Evolutionary conservation across 176 grass and related monocot genomes (phyloP), one percentile per base, ranked within the genome.

Genomic region (Oryza glaberrima): DNA sequence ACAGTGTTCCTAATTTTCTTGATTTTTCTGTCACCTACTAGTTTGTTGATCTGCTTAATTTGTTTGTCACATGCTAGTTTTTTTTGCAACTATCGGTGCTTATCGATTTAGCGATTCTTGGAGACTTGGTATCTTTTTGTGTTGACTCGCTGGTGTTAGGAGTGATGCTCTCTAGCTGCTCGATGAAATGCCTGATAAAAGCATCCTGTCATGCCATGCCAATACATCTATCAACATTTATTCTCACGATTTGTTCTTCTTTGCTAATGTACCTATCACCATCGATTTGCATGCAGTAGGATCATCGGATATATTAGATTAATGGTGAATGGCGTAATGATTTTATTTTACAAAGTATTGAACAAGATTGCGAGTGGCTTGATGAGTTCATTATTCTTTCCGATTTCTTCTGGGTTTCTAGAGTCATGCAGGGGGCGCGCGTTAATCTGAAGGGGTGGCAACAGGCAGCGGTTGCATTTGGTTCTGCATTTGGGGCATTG

Each of bases 401-500:
- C 6, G 4, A 51, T 51, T 48, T n/a, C 4, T 32, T 32, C 36
- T 60, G 67, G 19, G 47, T n/a, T 17, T 75, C 20, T 78, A 90
- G 84, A 82, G 17, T 11, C 56, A 98, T 98, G 96, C 45, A 90
- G 48, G 90, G 90, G 12, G 86, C 87, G 1, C 93, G 89, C 4
- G 86, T 99, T 36, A 83, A 41, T 72, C 86, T 99, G 41, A 99
- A 92, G 71, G 93, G 91, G 70, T 99, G 96, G 96, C 96, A 96
- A 41, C 93, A 92, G 72, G 93, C 91, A n/a, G 91, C 93, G 36
- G 93, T 99, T 77, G 93, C 93, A 20, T 77, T 94, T 60, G 96
- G 93, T 15, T 99, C 96, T 11, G 93, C 96, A 2, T 83, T 96
- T 28, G 96, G 93, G 69, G 93, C 96, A 0, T 36, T 36, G 35